phyloP scores from a whole-genome alignment of 176 grass and related monocot genomes.

The Eleusine indica region DNA sequence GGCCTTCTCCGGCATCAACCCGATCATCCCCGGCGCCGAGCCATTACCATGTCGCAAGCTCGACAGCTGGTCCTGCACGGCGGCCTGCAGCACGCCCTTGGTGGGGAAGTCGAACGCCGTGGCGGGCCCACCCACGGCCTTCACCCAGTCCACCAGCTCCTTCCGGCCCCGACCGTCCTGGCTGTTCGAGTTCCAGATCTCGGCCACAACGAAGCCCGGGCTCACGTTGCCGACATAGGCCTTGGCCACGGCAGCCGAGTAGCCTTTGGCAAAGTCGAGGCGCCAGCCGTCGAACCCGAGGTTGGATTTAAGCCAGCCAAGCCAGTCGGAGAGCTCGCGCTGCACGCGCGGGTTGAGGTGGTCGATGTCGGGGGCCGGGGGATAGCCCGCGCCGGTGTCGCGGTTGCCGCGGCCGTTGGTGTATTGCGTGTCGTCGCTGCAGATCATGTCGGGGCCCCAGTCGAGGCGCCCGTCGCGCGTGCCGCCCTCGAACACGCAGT shows the following conservation, averaged over 20 bases:
- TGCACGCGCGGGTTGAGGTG: conserved; percentile 84
- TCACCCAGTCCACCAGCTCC: too few relatives aligned
- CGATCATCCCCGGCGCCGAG: conserved; percentile 72
- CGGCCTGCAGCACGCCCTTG: too few relatives aligned
- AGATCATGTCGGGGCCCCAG: conserved; percentile 87
- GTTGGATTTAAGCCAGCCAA: conserved; percentile 78
- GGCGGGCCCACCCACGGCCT: too few relatives aligned
- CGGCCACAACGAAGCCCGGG: conserved; percentile 62
- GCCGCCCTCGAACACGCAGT: conserved; percentile 89
- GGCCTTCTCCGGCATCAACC: conserved; percentile 76
- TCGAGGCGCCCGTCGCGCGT: conserved; percentile 66
- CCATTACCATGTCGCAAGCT: neutral
- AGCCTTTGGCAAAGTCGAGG: conserved; percentile 77
- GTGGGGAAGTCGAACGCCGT: too few relatives aligned
- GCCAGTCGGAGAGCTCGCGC: conserved; percentile 81
- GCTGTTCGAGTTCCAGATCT: conserved; percentile 73
- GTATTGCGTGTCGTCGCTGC: conserved; percentile 76
- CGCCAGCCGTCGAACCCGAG: conserved; percentile 82
- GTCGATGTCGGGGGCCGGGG: conserved; percentile 79
- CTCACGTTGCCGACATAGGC: conserved; percentile 56
- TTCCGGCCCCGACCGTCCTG: conserved; percentile 57
- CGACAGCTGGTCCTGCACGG: too few relatives aligned
- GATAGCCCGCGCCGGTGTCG: conserved; percentile 64
- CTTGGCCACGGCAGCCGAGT: conserved; percentile 62
- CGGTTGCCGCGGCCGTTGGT: conserved; percentile 73